These are phyloP conservation scores for Tulasnella sp. DNA, from an alignment of 768 basidiomycete genomes.

Conservation along the genomic window DNA sequence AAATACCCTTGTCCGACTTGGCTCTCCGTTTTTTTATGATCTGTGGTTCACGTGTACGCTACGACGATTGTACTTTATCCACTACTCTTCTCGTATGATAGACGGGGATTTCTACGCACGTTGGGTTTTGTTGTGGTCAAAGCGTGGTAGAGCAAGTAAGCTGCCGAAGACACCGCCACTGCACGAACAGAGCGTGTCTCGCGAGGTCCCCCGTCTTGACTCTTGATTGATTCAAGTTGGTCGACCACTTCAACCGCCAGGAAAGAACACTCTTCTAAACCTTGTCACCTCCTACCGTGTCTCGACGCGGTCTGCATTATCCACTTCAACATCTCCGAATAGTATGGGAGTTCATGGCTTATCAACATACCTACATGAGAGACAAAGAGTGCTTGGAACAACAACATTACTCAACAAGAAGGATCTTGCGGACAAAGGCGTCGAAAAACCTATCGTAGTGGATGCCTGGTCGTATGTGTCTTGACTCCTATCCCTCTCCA, in stretches of 20 bases:
- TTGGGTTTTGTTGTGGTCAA: background rate
- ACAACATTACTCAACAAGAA: conserved; percentile 37
- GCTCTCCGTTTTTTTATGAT: background rate
- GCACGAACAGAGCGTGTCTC: background rate
- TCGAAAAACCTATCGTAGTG: conserved; percentile 55
- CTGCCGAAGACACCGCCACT: background rate
- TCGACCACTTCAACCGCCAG: background rate
- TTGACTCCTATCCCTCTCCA: conserved; percentile 25
- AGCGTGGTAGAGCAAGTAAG: background rate
- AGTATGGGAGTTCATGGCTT: conserved; percentile 54
- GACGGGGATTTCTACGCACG: background rate
- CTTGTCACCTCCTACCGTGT: background rate
- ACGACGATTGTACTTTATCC: background rate
- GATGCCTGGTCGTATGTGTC: conserved; percentile 83
- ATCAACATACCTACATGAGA: conserved; percentile 51
- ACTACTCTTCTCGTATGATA: background rate
- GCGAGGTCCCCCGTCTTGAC: conserved; percentile 1
- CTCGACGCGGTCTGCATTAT: background rate
- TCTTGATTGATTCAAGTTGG: conserved; percentile 14
- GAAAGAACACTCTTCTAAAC: background rate
- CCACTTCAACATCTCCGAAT: background rate
- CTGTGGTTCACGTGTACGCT: background rate
- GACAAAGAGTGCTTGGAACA: conserved; percentile 44
- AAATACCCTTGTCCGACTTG: background rate
- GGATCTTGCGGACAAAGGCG: background rate